These are phyloP conservation scores for Raphanus raphanistrum DNA, from an alignment of 345 rosid genomes.

Conservation along the genomic window DNA sequence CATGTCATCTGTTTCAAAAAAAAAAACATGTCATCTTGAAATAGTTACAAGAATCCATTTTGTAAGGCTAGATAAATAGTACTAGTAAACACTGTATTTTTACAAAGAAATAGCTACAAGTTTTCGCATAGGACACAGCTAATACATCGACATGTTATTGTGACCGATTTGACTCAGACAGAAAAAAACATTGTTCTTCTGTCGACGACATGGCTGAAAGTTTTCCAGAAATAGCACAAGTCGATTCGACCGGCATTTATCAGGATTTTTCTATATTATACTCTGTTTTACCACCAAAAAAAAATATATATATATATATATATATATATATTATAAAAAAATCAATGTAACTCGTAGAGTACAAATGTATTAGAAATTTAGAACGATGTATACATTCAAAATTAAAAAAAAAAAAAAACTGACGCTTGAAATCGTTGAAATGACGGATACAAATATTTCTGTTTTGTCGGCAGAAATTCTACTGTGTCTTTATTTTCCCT, in stretches of 20 bases:
- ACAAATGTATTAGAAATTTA: background rate
- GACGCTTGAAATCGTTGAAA: conserved; percentile 6
- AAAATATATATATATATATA: too few species aligned
- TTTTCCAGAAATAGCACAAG: background rate
- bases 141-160: background rate
- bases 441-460: conserved; percentile 17
- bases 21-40: background rate
- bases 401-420: background rate
- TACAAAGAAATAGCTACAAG: background rate
- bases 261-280: background rate
- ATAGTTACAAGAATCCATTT: background rate
- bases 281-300: background rate
- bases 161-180: background rate
- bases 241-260: conserved; percentile 11
- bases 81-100: background rate
- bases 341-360: background rate
- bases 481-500: background rate
- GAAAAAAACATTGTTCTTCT: conserved; percentile 4
- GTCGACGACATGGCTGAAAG: background rate
- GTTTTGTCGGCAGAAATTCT: conserved; percentile 29
- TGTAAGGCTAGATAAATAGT: background rate
- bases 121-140: background rate
- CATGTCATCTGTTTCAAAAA: background rate
- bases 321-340: background rate
- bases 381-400: background rate